Evolutionary conservation across 2,329 filamentous ascomycete species (phyloP).

Genomic region (Arthrobotrys sphaeroides): DNA sequence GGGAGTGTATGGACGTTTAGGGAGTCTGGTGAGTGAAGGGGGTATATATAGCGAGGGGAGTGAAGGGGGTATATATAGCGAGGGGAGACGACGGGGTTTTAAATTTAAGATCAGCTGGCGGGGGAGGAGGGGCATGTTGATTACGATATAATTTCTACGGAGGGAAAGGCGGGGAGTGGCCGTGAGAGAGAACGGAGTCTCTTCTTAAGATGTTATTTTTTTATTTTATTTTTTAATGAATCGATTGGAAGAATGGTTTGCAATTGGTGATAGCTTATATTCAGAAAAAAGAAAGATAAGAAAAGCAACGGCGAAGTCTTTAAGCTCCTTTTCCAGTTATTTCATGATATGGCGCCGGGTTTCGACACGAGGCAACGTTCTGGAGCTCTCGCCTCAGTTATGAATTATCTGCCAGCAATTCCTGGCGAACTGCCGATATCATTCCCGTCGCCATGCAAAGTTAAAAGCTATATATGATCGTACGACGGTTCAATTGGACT

Average conservation of each 20-base stretch:
- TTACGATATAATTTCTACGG: neutral
- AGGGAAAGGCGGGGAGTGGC: neutral
- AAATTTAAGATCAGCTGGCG: too few species aligned
- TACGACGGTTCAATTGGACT: neutral
- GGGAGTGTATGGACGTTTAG: neutral
- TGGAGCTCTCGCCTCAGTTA: neutral
- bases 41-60: neutral
- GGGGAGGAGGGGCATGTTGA: conserved; percentile 11
- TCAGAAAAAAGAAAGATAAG: neutral
- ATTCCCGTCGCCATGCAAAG: neutral
- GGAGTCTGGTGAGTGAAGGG: neutral
- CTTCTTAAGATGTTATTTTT: neutral
- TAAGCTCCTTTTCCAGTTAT: too few species aligned
- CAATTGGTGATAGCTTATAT: neutral
- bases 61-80: neutral
- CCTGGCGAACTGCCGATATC: conserved; percentile 4
- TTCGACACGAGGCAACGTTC: conserved; percentile 2
- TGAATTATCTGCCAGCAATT: neutral
- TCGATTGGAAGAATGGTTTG: neutral
- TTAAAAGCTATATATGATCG: neutral
- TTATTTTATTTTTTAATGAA: too few species aligned
- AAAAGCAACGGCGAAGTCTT: neutral
- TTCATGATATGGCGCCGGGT: neutral
- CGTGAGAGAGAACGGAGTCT: neutral
- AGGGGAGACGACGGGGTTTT: conserved; percentile 18